A percentile compares a stretch with the other conserved stretches of the same genome.
These are phyloP conservation scores for Sechiopsis laciniata DNA, from an alignment of 306 rosid genomes.

Conservation along the genomic window DNA sequence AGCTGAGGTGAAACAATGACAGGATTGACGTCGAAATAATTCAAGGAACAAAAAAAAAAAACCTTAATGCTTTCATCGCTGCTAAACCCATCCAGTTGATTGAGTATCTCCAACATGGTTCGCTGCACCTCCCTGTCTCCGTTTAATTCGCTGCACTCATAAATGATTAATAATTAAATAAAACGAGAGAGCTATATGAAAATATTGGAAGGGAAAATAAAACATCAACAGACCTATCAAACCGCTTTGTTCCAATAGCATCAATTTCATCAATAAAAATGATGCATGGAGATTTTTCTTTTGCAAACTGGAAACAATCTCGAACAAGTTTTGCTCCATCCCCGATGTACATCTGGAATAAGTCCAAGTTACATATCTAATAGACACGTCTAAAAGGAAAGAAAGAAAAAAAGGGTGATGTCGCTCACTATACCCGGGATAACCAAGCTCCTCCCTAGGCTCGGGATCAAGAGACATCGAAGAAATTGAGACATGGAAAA, in stretches of 20 bases:
- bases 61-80: slow-evolving; percentile 95
- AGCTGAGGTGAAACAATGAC: background rate
- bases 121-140: slow-evolving; percentile 98
- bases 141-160: slow-evolving; percentile 71
- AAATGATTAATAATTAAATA: background rate
- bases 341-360: slow-evolving; percentile 79
- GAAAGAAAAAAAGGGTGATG: background rate
- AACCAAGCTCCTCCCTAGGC: too few relatives aligned
- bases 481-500: too few relatives aligned
- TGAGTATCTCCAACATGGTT: slow-evolving; percentile 89
- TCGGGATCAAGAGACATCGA: background rate
- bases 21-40: background rate
- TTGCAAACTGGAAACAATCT: slow-evolving; percentile 89
- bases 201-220: background rate
- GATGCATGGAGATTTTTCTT: slow-evolving; percentile 95
- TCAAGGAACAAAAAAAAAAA: background rate
- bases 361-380: slow-evolving; percentile 17
- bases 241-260: slow-evolving; percentile 95
- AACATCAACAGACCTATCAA: slow-evolving; percentile 65
- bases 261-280: slow-evolving; percentile 97
- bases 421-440: too few relatives aligned
- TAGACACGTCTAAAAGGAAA: background rate
- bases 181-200: background rate
- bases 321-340: slow-evolving; percentile 98
- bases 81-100: slow-evolving; percentile 95